Percentiles rank a stretch among this genome's conserved stretches.
Evolutionary conservation across 1,284 basidiomycete genomes (phyloP).

Genomic region (Earliella scabrosa): DNA sequence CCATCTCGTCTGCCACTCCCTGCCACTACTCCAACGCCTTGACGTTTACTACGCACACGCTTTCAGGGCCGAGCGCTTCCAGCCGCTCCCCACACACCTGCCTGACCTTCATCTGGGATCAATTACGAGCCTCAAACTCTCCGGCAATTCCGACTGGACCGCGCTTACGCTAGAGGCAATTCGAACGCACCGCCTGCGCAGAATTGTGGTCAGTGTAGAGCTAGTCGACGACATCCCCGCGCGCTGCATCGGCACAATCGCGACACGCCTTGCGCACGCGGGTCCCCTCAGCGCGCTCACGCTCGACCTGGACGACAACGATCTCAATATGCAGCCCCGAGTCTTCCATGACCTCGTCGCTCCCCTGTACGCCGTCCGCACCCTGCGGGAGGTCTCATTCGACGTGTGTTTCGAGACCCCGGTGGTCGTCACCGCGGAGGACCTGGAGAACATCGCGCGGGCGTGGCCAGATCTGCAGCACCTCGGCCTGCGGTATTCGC

Average conservation of each 20-base stretch:
- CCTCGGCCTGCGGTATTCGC: background rate
- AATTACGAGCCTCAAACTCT: background rate
- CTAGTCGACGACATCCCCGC: background rate
- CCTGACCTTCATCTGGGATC: background rate
- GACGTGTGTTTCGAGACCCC: background rate
- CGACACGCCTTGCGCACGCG: too few relatives aligned
- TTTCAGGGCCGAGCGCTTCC: too few relatives aligned
- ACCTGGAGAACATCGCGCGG: background rate
- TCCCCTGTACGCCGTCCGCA: background rate
- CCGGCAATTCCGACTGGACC: background rate
- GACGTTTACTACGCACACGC: too few relatives aligned
- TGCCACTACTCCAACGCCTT: too few relatives aligned
- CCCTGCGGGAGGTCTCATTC: background rate
- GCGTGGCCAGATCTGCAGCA: background rate
- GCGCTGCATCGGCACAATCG: background rate
- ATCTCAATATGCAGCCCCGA: background rate
- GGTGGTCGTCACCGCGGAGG: background rate
- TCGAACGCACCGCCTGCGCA: background rate
- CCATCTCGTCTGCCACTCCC: too few relatives aligned
- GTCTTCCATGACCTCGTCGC: background rate
- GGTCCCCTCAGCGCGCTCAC: background rate
- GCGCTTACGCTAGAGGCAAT: background rate
- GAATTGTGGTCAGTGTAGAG: background rate
- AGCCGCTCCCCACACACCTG: background rate
- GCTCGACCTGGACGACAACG: background rate